A percentile compares a stretch with the other conserved stretches of the same genome.
Evolutionary conservation across 371 early-diverging fungal species (phyloP).

Genomic region (Dinochytrium kinnereticum): DNA sequence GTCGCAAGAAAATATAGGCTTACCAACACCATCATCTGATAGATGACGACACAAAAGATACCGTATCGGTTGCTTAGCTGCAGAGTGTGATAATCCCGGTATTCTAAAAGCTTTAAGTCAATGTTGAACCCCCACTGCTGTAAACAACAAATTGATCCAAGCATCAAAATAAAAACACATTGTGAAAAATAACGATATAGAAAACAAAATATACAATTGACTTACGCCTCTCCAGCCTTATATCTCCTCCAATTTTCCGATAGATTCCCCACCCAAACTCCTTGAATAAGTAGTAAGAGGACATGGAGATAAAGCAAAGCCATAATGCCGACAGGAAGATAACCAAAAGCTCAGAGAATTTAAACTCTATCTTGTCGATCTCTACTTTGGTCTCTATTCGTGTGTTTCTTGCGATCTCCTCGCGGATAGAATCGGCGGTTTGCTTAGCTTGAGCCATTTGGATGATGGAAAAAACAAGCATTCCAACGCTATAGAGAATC

Average conservation of each 20-base stretch:
- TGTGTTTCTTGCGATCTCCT: too few species aligned
- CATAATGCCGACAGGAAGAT: slow-evolving; percentile 13
- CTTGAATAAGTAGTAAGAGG: slow-evolving; percentile 11
- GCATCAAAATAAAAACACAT: neutral
- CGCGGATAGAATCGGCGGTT: slow-evolving; percentile 5
- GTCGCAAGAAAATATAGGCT: too few species aligned
- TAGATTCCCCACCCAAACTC: slow-evolving; percentile 39
- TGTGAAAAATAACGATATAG: too few species aligned
- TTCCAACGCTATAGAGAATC: slow-evolving; percentile 26
- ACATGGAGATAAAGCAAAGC: slow-evolving; percentile 19
- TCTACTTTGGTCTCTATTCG: too few species aligned
- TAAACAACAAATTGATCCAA: too few species aligned
- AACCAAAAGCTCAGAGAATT: slow-evolving; percentile 10
- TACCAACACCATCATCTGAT: slow-evolving; percentile 4
- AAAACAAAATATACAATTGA: neutral
- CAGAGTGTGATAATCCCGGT: neutral
- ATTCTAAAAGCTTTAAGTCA: neutral
- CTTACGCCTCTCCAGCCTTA: slow-evolving; percentile 8
- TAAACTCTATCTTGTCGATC: too few species aligned
- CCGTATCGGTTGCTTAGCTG: slow-evolving; percentile 8
- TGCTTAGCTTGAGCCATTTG: slow-evolving; percentile 24
- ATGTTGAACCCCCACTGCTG: neutral
- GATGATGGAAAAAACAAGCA: slow-evolving; percentile 21
- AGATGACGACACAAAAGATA: neutral
- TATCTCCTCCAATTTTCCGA: slow-evolving; percentile 30